Base-by-base conservation (phyloP, 1,284 basidiomycete species). In the Pseudozyma hubeiensis region DNA sequence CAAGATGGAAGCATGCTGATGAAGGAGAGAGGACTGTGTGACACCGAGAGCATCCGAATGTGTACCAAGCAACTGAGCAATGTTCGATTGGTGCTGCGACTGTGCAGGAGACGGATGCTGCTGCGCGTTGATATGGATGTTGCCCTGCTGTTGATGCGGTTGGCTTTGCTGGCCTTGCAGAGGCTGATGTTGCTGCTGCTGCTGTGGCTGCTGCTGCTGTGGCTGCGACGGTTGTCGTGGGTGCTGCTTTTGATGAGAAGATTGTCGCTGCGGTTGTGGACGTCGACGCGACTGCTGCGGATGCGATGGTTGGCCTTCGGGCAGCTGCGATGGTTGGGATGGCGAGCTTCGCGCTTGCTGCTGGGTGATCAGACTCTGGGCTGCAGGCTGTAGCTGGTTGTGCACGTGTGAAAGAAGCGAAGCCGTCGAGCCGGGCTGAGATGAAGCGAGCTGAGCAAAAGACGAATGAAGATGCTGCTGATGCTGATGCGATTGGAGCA, bases 1-100 rank as follows among this genome's bases (percentile, higher is more conserved):
- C 2, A 75, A 40, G n/a, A 75, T 40, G 5, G 64, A 56, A 6
- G 67, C 63, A 51, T 75, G 66, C 16, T 75, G 63, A 30, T 74
- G 65, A 29, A 63, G 45, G 5, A 63, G 48, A 10, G 63, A 56
- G 24, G 66, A 35, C 41, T 62, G 57, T 9, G 59, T n/a, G 7
- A 37, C 48, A 7, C 46, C 51, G 5, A 48, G 43, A 6, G 52
- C 47, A 6, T 40, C 17, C 2, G 65, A n/a, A 14, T 31, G 60
- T 1, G 61, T 37, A 13, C 40, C 62, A 10, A 69, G 56, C 30
- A 74, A 34, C 11, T 74, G 71, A 0, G 66, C 52, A 5, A 73
- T 49, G 34, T 44, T 63, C 16, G 48, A 11, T 53, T 10, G 40
- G 40, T 49, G 43, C 19, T 46, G 51, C 31, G 29, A 31, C 8